Base-by-base conservation (phyloP, 305 asterid genomes). In the Stenogyne calaminthoides region DNA sequence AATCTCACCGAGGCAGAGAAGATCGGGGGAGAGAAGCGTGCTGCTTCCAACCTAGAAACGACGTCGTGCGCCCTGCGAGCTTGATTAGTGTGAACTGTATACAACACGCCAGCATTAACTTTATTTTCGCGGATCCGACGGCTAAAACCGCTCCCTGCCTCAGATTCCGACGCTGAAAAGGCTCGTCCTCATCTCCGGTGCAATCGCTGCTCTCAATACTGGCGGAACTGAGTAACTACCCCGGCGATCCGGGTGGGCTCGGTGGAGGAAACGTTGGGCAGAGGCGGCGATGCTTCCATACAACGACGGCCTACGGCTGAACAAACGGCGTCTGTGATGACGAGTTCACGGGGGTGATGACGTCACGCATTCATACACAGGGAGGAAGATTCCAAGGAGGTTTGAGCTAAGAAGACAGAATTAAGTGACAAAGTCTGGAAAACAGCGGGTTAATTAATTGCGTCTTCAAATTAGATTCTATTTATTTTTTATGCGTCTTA, bases 91-190 rank as follows among this genome's bases (percentile, higher is more conserved):
- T 74, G 47, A 84, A 71, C 15, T 83, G 56, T 44, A 83, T 16
- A 72, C 86, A 81, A 67, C 87, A 88, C 44, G 70, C 56, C 19
- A 91, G 80, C 84, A 87, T 16, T 7, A 91, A 79, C 88, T 84
- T 88, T 36, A 87, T 77, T 86, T 78, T 84, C 72, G 84, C 83
- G 70, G 95, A 87, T 87, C 90, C 88, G 78, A 69, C 80, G 60
- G 89, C 86, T 72, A 74, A 77, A 54, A 82, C 69, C 78, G 90
- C 85, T n/a, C 85, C 95, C 73, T 87, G 93, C 82, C 95, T 80
- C 29, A 82, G 75, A 47, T 84, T 81, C 81, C 97, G 83, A 12
- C 97, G 85, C 87, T 88, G 84, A 81, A 83, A 14, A 87, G 89
- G 73, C 91, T 67, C 72, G 87, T 69, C 81, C 91, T 83, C 83